phyloP scores from a whole-genome alignment of 768 basidiomycete species.

The Phylloporus arenicola region DNA sequence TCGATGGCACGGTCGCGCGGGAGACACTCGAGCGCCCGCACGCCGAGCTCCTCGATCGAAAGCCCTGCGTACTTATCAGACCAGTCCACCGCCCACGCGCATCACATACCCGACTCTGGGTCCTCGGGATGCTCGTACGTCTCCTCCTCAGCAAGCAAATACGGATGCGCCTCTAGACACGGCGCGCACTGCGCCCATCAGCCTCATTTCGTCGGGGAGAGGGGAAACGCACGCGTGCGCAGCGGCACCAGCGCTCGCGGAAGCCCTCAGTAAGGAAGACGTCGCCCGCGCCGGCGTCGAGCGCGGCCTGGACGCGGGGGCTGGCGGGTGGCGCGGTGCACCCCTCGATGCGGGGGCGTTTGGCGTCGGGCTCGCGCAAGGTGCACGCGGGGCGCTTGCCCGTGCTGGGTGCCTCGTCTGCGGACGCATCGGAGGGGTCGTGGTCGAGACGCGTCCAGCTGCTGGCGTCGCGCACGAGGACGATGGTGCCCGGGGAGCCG shows the following conservation, averaged over 20 bases:
- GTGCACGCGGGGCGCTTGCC: constrained; percentile 42
- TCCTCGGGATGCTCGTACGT: constrained; percentile 81
- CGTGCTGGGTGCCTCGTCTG: background rate
- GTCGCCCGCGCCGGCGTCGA: constrained; percentile 56
- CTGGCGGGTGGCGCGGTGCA: constrained; percentile 52
- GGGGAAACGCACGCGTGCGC: constrained; percentile 44
- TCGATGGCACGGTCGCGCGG: constrained; percentile 69
- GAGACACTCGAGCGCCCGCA: constrained; percentile 67
- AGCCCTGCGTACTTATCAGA: constrained; percentile 40
- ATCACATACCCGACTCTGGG: constrained; percentile 65
- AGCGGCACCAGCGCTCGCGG: constrained; percentile 76
- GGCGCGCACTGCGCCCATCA: too few species aligned
- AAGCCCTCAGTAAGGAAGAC: constrained; percentile 71
- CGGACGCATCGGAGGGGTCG: too few species aligned
- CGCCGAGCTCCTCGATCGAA: constrained; percentile 77
- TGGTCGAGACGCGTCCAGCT: constrained; percentile 40
- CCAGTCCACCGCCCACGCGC: background rate
- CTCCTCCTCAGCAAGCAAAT: constrained; percentile 31
- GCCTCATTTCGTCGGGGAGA: too few species aligned
- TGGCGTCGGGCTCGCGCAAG: constrained; percentile 35
- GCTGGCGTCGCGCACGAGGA: constrained; percentile 51
- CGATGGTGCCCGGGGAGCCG: constrained; percentile 60
- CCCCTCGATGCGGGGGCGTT: constrained; percentile 38
- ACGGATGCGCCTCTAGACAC: too few species aligned
- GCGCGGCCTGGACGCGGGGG: constrained; percentile 40